phyloP scores from a whole-genome alignment of 768 basidiomycete species.

The Mycena albidolilacea region DNA sequence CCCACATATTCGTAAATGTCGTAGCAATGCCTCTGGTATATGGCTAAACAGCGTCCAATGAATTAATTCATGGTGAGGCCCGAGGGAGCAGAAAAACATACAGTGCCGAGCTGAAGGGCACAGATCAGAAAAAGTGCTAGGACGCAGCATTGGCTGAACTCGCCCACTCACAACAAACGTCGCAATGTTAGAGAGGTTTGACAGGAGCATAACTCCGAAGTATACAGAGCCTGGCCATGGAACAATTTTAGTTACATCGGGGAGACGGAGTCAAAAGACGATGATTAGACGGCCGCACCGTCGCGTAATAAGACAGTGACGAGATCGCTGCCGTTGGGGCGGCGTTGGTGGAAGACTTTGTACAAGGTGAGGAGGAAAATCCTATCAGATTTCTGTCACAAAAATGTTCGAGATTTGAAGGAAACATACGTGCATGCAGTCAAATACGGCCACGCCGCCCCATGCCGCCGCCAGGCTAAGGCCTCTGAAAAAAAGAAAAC shows the following conservation, averaged over 20 bases:
- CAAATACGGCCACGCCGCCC: constrained; percentile 30
- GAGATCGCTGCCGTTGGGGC: background rate
- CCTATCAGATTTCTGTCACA: background rate
- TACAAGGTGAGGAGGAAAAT: constrained; percentile 37
- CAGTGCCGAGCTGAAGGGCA: constrained; percentile 19
- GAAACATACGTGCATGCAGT: constrained; percentile 8
- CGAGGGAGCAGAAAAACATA: background rate
- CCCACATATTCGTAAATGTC: constrained; percentile 36
- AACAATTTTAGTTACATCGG: background rate
- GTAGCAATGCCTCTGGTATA: constrained; percentile 30
- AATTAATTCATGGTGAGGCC: too few relatives aligned
- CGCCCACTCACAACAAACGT: constrained; percentile 34
- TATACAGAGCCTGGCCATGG: constrained; percentile 24
- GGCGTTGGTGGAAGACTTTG: constrained; percentile 14
- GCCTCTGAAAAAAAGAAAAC: constrained; percentile 14
- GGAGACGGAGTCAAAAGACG: too few relatives aligned
- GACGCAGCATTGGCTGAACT: background rate
- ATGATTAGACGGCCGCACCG: too few relatives aligned
- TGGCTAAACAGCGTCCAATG: background rate
- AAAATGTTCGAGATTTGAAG: background rate
- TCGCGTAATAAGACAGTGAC: constrained; percentile 33
- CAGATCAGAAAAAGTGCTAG: background rate
- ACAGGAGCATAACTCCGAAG: constrained; percentile 34
- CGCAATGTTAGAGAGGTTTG: constrained; percentile 31
- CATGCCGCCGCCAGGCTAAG: constrained; percentile 29